These are phyloP conservation scores for Cicer judaicum DNA, from an alignment of 306 rosid species.

Conservation along the genomic window DNA sequence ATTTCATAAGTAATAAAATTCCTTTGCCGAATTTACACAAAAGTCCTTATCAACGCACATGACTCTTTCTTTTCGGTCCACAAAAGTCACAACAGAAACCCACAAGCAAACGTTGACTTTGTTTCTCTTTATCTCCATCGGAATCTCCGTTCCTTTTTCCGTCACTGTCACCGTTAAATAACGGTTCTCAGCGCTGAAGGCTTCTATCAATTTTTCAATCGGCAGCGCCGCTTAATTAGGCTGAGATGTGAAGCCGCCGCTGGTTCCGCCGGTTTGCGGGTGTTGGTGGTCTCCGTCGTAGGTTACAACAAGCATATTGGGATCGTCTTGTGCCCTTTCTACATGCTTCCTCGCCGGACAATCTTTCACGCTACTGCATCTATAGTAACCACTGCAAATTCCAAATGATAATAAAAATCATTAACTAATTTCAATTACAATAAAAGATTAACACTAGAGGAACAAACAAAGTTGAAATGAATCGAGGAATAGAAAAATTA, in stretches of 20 bases:
- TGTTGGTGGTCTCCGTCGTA: constrained; percentile 53
- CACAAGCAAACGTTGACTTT: constrained; percentile 47
- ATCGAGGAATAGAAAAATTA: constrained; percentile 22
- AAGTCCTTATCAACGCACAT: constrained; percentile 43
- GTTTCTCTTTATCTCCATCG: constrained; percentile 16
- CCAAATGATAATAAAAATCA: neutral
- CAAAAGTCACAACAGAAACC: constrained; percentile 34
- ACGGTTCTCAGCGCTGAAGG: neutral
- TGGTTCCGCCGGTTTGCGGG: constrained; percentile 2
- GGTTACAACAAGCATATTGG: constrained; percentile 46
- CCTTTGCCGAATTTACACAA: constrained; percentile 45
- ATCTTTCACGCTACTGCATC: constrained; percentile 75
- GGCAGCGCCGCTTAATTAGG: neutral
- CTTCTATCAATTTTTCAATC: neutral
- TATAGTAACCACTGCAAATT: constrained; percentile 70
- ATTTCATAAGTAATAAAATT: constrained; percentile 4
- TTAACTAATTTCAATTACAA: neutral
- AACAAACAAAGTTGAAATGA: neutral
- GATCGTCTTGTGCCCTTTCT: constrained; percentile 65
- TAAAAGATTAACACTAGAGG: neutral
- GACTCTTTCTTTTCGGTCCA: constrained; percentile 46
- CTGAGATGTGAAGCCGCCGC: neutral
- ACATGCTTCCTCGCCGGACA: constrained; percentile 93
- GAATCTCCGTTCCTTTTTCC: constrained; percentile 15
- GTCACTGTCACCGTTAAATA: neutral